Evolutionary conservation across 1,139 yeast species (phyloP).

Genomic region (Meyerozyma carpophila): DNA sequence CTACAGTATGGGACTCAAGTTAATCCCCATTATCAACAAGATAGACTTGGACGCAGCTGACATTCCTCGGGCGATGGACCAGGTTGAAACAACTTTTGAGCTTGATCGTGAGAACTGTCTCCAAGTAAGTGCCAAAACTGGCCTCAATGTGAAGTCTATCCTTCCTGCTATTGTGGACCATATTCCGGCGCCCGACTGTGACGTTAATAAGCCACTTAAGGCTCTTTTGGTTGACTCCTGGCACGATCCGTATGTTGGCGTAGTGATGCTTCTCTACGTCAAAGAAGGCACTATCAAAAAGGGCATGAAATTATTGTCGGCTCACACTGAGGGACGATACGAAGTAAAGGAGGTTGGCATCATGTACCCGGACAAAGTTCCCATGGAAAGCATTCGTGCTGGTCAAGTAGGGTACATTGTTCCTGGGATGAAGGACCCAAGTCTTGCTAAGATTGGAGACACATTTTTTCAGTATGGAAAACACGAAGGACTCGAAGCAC

Average conservation of each 20-base stretch:
- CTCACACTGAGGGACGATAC: slow-evolving; percentile 69
- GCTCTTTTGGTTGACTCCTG: slow-evolving; percentile 90
- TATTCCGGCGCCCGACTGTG: slow-evolving; percentile 69
- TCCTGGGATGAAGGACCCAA: slow-evolving; percentile 87
- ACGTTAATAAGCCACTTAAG: slow-evolving; percentile 51
- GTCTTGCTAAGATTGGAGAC: slow-evolving; percentile 89
- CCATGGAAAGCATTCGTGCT: slow-evolving; percentile 60
- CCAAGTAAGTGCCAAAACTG: slow-evolving; percentile 90
- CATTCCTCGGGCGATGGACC: slow-evolving; percentile 73
- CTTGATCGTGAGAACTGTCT: slow-evolving; percentile 69
- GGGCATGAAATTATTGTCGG: slow-evolving; percentile 73
- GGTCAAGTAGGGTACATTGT: slow-evolving; percentile 95
- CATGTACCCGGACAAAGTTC: slow-evolving; percentile 82
- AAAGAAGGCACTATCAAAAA: slow-evolving; percentile 75
- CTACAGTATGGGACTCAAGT: slow-evolving; percentile 71
- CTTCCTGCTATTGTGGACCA: slow-evolving; percentile 75
- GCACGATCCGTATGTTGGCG: slow-evolving; percentile 93
- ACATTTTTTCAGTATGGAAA: slow-evolving; percentile 72
- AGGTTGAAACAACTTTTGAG: slow-evolving; percentile 80
- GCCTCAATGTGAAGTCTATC: slow-evolving; percentile 67
- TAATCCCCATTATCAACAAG: slow-evolving; percentile 88
- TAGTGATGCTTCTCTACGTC: slow-evolving; percentile 77
- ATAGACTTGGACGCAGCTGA: slow-evolving; percentile 89
- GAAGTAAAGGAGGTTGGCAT: slow-evolving; percentile 92
- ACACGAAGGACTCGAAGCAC: slow-evolving; percentile 57